Evolutionary conservation across 2,329 filamentous ascomycete species (phyloP).

Genomic region (Calonectria montana): DNA sequence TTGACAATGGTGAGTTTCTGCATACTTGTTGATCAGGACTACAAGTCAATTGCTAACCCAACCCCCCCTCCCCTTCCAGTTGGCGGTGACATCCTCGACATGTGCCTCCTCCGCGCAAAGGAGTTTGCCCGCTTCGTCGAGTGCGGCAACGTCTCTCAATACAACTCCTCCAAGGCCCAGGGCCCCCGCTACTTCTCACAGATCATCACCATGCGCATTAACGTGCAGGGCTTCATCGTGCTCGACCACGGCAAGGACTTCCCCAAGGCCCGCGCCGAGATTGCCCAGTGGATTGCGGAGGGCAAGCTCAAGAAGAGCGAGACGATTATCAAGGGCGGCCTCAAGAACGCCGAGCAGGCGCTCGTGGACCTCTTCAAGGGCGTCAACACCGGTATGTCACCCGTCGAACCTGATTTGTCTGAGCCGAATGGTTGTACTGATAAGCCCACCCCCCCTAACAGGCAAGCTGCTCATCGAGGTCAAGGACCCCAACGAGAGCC

Average conservation of each 20-base stretch:
- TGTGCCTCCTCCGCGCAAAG: conserved; percentile 72
- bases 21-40: too few relatives aligned
- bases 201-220: conserved; percentile 67
- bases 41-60: conserved; percentile 16
- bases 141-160: conserved; percentile 78
- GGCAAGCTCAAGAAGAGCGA: conserved; percentile 81
- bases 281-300: conserved; percentile 76
- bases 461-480: conserved; percentile 59
- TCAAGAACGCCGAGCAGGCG: conserved; percentile 72
- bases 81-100: conserved; percentile 77
- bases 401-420: too few relatives aligned
- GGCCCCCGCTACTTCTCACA: conserved; percentile 69
- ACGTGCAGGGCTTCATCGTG: conserved; percentile 79
- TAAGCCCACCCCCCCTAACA: neutral
- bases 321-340: conserved; percentile 76
- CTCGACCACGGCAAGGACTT: conserved; percentile 75
- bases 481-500: conserved; percentile 45
- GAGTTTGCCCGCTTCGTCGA: conserved; percentile 75
- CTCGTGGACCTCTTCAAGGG: conserved; percentile 76
- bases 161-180: conserved; percentile 67
- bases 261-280: conserved; percentile 66
- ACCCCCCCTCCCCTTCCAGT: conserved; percentile 49
- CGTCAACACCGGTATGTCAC: conserved; percentile 67
- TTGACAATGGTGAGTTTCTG: conserved; percentile 66
- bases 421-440: neutral